Evolutionary conservation across 495 filamentous ascomycete genomes (phyloP).

Genomic region (Astrothelium macrocarpum): DNA sequence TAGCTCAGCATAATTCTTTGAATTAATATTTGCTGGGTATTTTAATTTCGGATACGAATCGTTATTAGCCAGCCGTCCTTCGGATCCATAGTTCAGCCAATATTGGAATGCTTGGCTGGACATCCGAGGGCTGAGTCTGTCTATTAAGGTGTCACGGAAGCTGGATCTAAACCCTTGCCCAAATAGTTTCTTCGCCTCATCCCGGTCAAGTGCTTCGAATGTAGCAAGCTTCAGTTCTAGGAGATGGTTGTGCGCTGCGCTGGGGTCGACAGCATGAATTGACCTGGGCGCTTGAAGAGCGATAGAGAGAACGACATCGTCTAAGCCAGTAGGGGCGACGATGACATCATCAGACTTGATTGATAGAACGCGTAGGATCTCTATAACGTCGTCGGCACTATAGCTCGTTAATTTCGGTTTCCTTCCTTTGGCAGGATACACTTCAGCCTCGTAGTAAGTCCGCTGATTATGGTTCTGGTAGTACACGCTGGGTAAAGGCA

Average conservation of each 20-base stretch:
- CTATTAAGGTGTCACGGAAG: constrained; percentile 69
- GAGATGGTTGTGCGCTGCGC: constrained; percentile 75
- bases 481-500: constrained; percentile 74
- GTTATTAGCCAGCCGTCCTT: neutral
- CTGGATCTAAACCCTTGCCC: constrained; percentile 69
- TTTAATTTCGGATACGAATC: neutral
- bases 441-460: constrained; percentile 83
- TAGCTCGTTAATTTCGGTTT: neutral
- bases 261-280: constrained; percentile 86
- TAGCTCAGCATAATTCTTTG: constrained; percentile 58
- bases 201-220: constrained; percentile 61
- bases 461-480: constrained; percentile 90
- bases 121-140: constrained; percentile 72
- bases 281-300: constrained; percentile 59
- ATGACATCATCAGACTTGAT: constrained; percentile 72
- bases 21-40: constrained; percentile 63
- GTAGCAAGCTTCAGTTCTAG: constrained; percentile 83
- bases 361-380: constrained; percentile 37
- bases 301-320: constrained; percentile 85
- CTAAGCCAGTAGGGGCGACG: constrained; percentile 80
- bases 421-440: constrained; percentile 23
- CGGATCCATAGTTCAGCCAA: constrained; percentile 65
- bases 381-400: neutral
- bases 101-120: constrained; percentile 85
- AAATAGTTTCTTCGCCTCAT: constrained; percentile 84